Conservation (phyloP, 2,329 filamentous ascomycete species). For the Phyllosticta citribraziliensis region DNA sequence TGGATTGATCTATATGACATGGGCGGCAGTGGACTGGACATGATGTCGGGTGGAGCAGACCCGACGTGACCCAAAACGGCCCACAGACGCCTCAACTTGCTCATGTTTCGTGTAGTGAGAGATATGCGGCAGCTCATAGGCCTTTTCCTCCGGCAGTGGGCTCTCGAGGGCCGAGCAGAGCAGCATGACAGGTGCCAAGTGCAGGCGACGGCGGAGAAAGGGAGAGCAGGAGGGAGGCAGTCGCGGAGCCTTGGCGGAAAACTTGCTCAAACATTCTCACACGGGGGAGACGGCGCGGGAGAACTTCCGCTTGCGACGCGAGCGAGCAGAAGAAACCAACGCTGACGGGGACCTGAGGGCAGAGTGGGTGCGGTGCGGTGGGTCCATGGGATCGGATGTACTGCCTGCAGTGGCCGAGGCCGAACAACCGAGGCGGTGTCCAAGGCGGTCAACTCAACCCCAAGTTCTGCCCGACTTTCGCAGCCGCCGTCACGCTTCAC, state of each 20-base stretch:
- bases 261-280: conserved; percentile 8
- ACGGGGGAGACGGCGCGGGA: background rate
- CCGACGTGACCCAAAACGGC: background rate
- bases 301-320: background rate
- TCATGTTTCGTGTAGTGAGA: background rate
- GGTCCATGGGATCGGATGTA: too few relatives aligned
- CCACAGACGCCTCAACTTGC: background rate
- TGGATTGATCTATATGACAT: background rate
- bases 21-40: background rate
- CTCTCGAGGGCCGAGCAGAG: background rate
- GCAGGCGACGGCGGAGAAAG: background rate
- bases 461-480: background rate
- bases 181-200: background rate
- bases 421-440: too few relatives aligned
- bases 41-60: background rate
- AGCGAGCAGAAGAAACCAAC: background rate
- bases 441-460: background rate
- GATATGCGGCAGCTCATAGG: background rate
- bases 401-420: too few relatives aligned
- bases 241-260: conserved; percentile 2
- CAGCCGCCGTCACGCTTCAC: background rate
- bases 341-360: background rate
- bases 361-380: background rate
- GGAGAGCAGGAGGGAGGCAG: background rate
- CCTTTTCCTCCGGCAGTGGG: background rate